A percentile compares a stretch with the other conserved stretches of the same genome.
Evolutionary conservation across 2,329 filamentous ascomycete species (phyloP).

Genomic region (Fusarium robinianum): DNA sequence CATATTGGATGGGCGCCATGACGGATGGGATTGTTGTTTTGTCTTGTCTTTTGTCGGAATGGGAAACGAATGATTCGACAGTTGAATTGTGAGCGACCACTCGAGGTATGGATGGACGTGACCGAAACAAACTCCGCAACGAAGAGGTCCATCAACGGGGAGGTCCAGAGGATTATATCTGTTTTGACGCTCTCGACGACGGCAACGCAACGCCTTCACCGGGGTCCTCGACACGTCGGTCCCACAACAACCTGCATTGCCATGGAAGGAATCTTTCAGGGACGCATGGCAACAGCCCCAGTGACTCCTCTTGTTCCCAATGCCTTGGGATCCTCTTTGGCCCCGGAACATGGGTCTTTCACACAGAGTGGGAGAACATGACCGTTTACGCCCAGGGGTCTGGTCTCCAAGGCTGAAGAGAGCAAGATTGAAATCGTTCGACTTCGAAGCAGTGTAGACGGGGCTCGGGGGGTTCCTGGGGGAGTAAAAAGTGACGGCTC

Average conservation of each 20-base stretch:
- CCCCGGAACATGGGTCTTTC: conserved; percentile 2
- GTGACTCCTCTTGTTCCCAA: conserved; percentile 2
- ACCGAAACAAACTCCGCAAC: neutral
- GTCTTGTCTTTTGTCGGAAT: neutral
- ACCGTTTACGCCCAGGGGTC: conserved; percentile 17
- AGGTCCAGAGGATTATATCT: conserved; percentile 24
- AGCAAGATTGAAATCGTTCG: conserved; percentile 28
- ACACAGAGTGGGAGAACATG: conserved; percentile 6
- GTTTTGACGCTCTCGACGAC: neutral
- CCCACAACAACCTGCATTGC: conserved; percentile 13
- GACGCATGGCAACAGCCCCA: neutral
- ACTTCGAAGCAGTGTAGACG: conserved; percentile 11
- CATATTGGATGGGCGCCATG: conserved; percentile 65
- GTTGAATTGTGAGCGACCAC: conserved; percentile 14
- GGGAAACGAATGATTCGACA: neutral
- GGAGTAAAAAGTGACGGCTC: conserved; percentile 31
- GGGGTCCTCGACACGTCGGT: conserved; percentile 6
- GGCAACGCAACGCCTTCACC: conserved; percentile 4
- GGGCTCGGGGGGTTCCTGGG: conserved; percentile 1
- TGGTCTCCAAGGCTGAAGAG: conserved; percentile 20
- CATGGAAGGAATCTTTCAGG: conserved; percentile 13
- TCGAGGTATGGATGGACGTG: conserved; percentile 15
- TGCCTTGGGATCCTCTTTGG: conserved; percentile 3
- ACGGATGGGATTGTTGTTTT: neutral
- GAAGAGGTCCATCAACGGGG: conserved; percentile 8